These are phyloP conservation scores for Candida nitratophila DNA, from an alignment of 805 yeast genomes.

Conservation along the genomic window DNA sequence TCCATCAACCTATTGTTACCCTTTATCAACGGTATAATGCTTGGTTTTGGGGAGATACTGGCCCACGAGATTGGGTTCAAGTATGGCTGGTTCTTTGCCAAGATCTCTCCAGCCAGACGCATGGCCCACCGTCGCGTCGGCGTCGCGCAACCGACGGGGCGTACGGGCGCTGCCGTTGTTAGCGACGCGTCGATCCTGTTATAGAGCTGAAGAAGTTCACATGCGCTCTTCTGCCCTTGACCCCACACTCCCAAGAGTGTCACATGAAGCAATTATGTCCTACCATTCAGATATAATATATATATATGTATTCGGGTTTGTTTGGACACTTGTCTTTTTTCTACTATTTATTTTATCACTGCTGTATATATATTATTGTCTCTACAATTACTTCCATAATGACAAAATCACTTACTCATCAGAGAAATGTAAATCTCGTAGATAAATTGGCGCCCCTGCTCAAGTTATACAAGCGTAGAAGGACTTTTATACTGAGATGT, in stretches of 20 bases:
- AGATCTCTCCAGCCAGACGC: constrained; percentile 30
- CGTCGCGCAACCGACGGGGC: too few relatives aligned
- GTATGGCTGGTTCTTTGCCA: constrained; percentile 70
- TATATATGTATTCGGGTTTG: too few relatives aligned
- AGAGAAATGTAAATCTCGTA: neutral
- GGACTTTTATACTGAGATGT: constrained; percentile 14
- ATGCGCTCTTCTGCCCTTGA: neutral
- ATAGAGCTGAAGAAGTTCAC: too few relatives aligned
- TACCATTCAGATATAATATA: too few relatives aligned
- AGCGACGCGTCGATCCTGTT: neutral
- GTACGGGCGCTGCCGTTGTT: too few relatives aligned
- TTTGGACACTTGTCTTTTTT: too few relatives aligned
- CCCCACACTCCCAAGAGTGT: neutral
- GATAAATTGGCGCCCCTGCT: constrained; percentile 2
- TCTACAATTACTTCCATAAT: neutral
- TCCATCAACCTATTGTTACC: constrained; percentile 78
- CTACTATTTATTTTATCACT: too few relatives aligned
- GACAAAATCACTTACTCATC: neutral
- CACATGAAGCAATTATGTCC: neutral
- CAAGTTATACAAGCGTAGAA: constrained; percentile 14
- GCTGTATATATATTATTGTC: too few relatives aligned
- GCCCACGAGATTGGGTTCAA: constrained; percentile 89
- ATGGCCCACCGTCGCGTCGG: neutral
- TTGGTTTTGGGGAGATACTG: constrained; percentile 90
- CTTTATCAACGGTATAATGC: constrained; percentile 88